Base-by-base conservation (phyloP, 768 basidiomycete species). In the Lentinus brumalis region DNA sequence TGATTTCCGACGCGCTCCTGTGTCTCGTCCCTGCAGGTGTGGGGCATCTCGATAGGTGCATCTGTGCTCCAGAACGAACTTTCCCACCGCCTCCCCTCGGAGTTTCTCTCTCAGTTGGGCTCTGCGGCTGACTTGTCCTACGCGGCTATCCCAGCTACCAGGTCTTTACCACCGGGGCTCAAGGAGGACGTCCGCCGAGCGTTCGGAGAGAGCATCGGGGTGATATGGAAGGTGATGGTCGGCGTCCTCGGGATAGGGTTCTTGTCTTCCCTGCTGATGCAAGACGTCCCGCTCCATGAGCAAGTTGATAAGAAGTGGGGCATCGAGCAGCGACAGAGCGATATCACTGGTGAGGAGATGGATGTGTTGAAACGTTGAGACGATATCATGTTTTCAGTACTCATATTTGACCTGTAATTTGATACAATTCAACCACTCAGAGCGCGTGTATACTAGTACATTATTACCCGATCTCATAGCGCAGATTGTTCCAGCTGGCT, bases 31-130 rank as follows among this genome's bases (percentile, higher is more conserved):
- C 21, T 26, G 21, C 21, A 78, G 69, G 68, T 70, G 9, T 74
- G 76, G 67, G 79, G 77, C 8, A 70, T 80, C 57, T 68, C 73
- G 4, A 71, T 79, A 45, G 75, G 76, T 6, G 67, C 71, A 1
- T 70, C 75, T 0, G 61, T 78, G 44, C 68, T 80, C 5, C 74
- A 77, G 56, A 80, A 79, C 64, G 58, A 75, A 57, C 73, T 81
- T 16, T 54, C 57, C 3, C 66, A 59, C 9, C 56, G 62, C 1
- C 66, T 81, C 0, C 78, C 80, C 0, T 29, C 44, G 0, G 62
- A 52, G 4, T 76, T 78, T 60, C 46, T 70, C 11, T 52, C 61
- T 0, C 52, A 65, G 32, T 65, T 77, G 62, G 71, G 73, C 11
- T 65, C 66, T 29, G 62, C 55, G 11, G 57, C 67, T 5, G 74